Evolutionary conservation across 129 eudicot genomes (phyloP), one percentile per base, ranked within the genome.

Genomic region (Chrysanthemum makinoi): DNA sequence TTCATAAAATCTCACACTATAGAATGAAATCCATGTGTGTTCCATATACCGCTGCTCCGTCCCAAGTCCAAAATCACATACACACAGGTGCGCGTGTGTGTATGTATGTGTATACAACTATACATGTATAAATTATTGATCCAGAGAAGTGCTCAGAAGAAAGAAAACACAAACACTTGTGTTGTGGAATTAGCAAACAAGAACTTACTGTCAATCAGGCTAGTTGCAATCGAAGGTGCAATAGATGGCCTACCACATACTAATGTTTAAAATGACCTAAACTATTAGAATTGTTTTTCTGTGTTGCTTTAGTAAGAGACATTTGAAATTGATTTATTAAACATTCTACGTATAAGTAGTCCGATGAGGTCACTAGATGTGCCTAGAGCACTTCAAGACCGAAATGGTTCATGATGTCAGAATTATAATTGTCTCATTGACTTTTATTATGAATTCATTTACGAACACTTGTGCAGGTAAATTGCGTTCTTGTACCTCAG

Each of bases 211-310:
- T 66, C 75, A 70, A 70, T 63, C 18, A 43, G 66, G 33, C 15
- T 35, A 35, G 15, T 59, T 53, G 73, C 49, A 52, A 52, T 49
- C 13, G 44, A 35, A 58, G 49, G 80, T 62, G 77, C 77, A 75
- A 5, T 39, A 30, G 39, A 30, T 70, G 84, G 60, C 81, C 81
- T 67, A 79, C 87, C 79, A 63, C 17, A 35, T 55, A 71, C 30
- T 49, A 19, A 26, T 57, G 35, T 68, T 15, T 46, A 33, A 33
- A 72, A 72, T 64, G 62, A 63, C 44, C 39, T 4, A 16, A 72
- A 48, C 50, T 72, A 72, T 72, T 72, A 24, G 7, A 48, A 72
- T 62, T 46, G 58, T n/a, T 70, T 59, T 28, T 48, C 35, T 35
- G 47, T 59, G 46, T 26, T 60, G 59, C 76, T 48, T 60, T 72